Base-by-base conservation (phyloP, 495 filamentous ascomycete species). In the Daldinia bambusicola region DNA sequence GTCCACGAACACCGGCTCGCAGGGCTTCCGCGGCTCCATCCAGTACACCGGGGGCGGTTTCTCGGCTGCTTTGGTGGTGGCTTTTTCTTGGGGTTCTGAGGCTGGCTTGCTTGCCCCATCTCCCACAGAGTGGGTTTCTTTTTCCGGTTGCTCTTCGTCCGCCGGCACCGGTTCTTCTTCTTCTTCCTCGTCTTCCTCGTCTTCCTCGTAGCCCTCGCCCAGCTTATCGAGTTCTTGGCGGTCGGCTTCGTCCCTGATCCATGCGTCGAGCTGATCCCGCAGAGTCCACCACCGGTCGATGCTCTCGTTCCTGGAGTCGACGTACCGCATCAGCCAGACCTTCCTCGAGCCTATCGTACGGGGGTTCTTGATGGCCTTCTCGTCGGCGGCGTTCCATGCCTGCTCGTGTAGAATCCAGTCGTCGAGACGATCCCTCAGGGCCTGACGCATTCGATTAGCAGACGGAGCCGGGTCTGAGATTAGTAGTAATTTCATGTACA, bases 401-500 rank as follows among this genome's bases (percentile, higher is more conserved):
- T 51, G 18, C 40, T 75, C 73, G 55, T 61, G 37, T 0, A 70
- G 12, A 5, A 67, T 63, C 73, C 73, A 75, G 59, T 75, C 70
- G 7, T 63, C 58, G 1, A 75, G 57, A 6, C 73, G 73, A 10
- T 37, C 66, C 0, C 31, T 43, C 0, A 75, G 20, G 5, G 62
- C 70, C 45, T 48, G 2, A 0, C 8, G 20, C 16, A 67, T 31
- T n/a, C 7, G 5, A 1, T 32, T 18, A 0, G 12, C 0, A 5
- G 69, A 32, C 38, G 36, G 38, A 0, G 36, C 58, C 7, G 69
- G 69, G 0, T 22, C 14, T 5, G 66, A 43, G 9, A 55, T 37
- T 4, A 75, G 18, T 10, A 75, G 22, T 12, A 71, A 45, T 18
- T 50, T 32, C 30, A 63, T 69, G 7, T 66, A 52, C 5, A 75